Evolutionary conservation across 2,329 filamentous ascomycete genomes (phyloP).

Genomic region (Trichoderma atroviride): DNA sequence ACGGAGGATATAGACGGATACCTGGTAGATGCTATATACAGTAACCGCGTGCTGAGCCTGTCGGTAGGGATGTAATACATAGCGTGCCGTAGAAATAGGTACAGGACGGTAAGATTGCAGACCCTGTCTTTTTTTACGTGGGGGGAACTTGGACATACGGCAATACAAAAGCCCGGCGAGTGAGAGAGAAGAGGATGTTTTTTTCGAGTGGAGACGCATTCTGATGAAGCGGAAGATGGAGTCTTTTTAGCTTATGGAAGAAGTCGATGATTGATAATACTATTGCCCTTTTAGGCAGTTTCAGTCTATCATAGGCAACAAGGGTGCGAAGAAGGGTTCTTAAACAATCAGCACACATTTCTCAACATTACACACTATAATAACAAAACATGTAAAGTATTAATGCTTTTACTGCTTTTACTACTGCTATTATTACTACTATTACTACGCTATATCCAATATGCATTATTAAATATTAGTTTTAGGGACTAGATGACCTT

Average conservation of each 20-base stretch:
- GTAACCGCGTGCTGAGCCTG: background rate
- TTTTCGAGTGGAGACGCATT: background rate
- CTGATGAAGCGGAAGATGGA: background rate
- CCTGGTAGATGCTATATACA: background rate
- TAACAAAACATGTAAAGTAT: too few relatives aligned
- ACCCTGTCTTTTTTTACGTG: background rate
- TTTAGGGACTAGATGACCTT: too few relatives aligned
- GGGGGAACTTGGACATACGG: background rate
- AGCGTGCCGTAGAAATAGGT: background rate
- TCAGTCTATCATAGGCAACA: background rate
- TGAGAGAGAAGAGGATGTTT: background rate
- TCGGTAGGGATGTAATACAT: background rate
- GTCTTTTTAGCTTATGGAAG: background rate
- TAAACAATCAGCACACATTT: too few relatives aligned
- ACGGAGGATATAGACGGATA: background rate
- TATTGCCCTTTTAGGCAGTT: conserved; percentile 11
- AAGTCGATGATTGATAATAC: conserved; percentile 10
- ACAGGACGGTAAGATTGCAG: too few relatives aligned
- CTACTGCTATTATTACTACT: too few relatives aligned
- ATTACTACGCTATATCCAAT: too few relatives aligned
- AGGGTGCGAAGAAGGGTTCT: too few relatives aligned
- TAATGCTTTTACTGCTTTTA: too few relatives aligned
- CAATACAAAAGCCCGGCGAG: background rate
- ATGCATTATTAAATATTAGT: too few relatives aligned
- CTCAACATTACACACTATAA: too few relatives aligned